Percentiles rank a stretch among this genome's conserved stretches.
Conservation (phyloP, 805 yeast species). For the Ogataea pignaliae region DNA sequence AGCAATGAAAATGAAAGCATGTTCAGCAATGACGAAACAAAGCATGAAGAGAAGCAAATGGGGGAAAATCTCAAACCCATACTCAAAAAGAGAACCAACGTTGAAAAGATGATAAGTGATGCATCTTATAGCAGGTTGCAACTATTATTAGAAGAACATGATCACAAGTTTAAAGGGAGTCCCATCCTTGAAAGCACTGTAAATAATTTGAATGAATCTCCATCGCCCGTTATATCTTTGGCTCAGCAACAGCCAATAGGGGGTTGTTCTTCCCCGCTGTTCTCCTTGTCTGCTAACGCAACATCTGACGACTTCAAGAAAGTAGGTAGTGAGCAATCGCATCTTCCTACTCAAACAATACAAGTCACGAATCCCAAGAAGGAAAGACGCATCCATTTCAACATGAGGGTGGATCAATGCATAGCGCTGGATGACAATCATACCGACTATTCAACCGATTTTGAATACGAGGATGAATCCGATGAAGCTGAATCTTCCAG, state of each 20-base stretch:
- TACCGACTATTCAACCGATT: conserved; percentile 23
- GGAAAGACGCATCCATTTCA: conserved; percentile 82
- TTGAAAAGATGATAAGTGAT: conserved; percentile 72
- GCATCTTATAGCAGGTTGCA: conserved; percentile 34
- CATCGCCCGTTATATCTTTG: conserved; percentile 15
- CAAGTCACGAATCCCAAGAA: conserved; percentile 22
- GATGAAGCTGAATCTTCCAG: conserved; percentile 24
- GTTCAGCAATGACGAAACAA: not conserved
- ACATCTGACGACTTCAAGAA: conserved; percentile 9
- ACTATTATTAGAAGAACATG: conserved; percentile 26
- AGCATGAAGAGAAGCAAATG: conserved; percentile 8
- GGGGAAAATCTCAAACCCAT: conserved; percentile 66
- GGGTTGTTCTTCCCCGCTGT: conserved; percentile 14
- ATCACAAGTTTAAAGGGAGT: conserved; percentile 26
- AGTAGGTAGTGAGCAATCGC: not conserved
- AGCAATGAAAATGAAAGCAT: conserved; percentile 1
- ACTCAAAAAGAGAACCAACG: conserved; percentile 78
- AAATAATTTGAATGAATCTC: conserved; percentile 13
- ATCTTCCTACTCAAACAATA: not conserved
- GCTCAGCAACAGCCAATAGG: conserved; percentile 7
- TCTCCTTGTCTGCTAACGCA: conserved; percentile 17
- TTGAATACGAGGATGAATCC: conserved; percentile 18
- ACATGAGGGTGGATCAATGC: conserved; percentile 92
- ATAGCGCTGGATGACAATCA: conserved; percentile 53
- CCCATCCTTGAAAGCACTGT: conserved; percentile 30